Percentiles rank a stretch among this genome's conserved stretches.
phyloP scores from a whole-genome alignment of 139 green algal species.

The Spirogloea muscicola region DNA sequence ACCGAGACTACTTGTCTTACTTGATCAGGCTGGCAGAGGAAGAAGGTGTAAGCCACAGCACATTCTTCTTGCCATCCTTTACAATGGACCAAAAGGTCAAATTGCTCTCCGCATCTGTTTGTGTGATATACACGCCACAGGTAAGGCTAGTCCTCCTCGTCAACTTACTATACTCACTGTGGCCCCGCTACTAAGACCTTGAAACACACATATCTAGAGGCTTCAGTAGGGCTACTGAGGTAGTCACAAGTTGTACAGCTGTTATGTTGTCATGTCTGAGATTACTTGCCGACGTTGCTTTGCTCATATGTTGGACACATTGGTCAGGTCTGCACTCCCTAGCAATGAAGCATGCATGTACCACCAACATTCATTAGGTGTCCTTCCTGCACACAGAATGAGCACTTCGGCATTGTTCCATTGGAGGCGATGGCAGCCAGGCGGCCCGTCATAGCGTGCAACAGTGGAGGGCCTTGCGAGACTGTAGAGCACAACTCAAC shows the following conservation, averaged over 20 bases:
- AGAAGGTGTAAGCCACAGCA: slow-evolving; percentile 57
- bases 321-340: too few species aligned
- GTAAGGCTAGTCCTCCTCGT: background rate
- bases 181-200: background rate
- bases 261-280: background rate
- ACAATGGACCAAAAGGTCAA: slow-evolving; percentile 63
- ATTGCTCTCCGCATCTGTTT: slow-evolving; percentile 64
- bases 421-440: slow-evolving; percentile 89
- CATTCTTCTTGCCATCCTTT: slow-evolving; percentile 84
- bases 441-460: slow-evolving; percentile 79
- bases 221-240: background rate
- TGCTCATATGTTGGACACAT: background rate
- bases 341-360: background rate
- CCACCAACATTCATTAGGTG: background rate
- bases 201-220: background rate
- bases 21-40: slow-evolving; percentile 55
- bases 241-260: background rate
- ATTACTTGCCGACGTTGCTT: background rate
- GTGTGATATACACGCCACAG: slow-evolving; percentile 80
- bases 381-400: slow-evolving; percentile 53
- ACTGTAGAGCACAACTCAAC: slow-evolving; percentile 26
- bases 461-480: slow-evolving; percentile 50
- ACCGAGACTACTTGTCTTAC: slow-evolving; percentile 77
- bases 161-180: background rate
- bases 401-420: slow-evolving; percentile 99